Percentiles rank a stretch among this genome's conserved stretches.
phyloP scores from a whole-genome alignment of 192 early-diverging fungal species.

The Linnemannia elongata region DNA sequence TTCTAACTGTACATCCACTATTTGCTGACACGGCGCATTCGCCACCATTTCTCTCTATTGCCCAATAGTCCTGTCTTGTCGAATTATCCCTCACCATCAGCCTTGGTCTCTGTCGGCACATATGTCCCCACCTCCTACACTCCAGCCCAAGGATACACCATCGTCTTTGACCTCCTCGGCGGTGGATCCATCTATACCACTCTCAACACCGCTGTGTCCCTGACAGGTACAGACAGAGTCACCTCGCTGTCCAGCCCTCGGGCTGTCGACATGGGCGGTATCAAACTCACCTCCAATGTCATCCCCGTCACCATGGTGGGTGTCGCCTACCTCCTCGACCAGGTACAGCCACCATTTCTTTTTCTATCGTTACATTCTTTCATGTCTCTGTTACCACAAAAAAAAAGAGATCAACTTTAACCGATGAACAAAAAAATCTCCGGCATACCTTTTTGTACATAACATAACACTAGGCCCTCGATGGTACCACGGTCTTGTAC shows the following conservation, averaged over 20 bases:
- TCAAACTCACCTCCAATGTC: constrained; percentile 29
- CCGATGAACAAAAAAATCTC: not conserved
- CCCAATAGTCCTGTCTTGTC: constrained; percentile 26
- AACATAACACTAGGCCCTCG: constrained; percentile 13
- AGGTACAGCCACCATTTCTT: constrained; percentile 9
- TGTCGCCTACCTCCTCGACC: constrained; percentile 42
- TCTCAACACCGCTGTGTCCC: constrained; percentile 6
- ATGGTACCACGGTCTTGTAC: constrained; percentile 34
- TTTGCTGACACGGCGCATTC: not conserved
- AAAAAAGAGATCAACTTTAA: not conserved
- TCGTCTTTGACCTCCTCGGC: constrained; percentile 38
- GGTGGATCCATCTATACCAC: constrained; percentile 15
- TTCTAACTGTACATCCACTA: not conserved
- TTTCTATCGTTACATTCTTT: not conserved
- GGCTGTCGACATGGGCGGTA: constrained; percentile 37
- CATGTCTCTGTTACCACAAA: not conserved
- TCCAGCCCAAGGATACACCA: constrained; percentile 35
- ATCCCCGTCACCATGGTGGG: constrained; percentile 34
- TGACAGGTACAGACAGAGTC: constrained; percentile 13
- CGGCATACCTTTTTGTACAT: not conserved
- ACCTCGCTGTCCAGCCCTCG: constrained; percentile 20
- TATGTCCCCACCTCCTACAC: constrained; percentile 29
- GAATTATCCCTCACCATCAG: constrained; percentile 15
- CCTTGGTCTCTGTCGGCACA: constrained; percentile 33
- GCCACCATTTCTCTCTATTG: not conserved